Evolutionary conservation across 768 basidiomycete species (phyloP).

Genomic region (Russula sp.): DNA sequence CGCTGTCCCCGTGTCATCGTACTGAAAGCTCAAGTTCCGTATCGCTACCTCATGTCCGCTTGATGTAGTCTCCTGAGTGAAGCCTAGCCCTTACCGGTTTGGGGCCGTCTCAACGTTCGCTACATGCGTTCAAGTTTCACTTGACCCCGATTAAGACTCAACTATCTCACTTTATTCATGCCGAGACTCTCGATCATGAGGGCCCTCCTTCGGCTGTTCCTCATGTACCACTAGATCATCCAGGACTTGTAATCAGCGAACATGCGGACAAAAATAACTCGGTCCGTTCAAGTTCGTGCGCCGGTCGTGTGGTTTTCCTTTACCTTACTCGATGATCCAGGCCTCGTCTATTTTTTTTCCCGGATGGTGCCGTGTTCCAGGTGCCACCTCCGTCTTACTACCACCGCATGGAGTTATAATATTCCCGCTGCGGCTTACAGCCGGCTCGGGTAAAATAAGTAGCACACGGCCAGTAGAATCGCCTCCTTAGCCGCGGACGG

Average conservation of each 20-base stretch:
- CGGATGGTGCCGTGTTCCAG: constrained; percentile 6
- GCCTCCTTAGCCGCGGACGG: constrained; percentile 17
- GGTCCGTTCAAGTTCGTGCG: constrained; percentile 3
- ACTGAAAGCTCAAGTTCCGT: constrained; percentile 5
- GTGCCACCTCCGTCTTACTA: constrained; percentile 16
- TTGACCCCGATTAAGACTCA: constrained; percentile 4
- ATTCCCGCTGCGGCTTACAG: constrained; percentile 27
- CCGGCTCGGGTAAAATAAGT: constrained; percentile 18
- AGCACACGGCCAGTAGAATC: constrained; percentile 3
- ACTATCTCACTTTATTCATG: not conserved
- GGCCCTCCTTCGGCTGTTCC: constrained; percentile 12
- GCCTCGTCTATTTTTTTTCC: not conserved
- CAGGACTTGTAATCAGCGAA: not conserved
- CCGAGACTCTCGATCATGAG: constrained; percentile 16
- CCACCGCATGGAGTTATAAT: constrained; percentile 17
- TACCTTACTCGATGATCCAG: not conserved
- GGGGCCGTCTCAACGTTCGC: constrained; percentile 11
- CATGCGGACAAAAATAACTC: not conserved
- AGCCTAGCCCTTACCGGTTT: constrained; percentile 11
- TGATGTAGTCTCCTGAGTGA: constrained; percentile 18
- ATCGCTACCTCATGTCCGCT: constrained; percentile 24
- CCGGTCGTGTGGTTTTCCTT: constrained; percentile 10
- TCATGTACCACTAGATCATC: constrained; percentile 10
- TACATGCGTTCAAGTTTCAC: constrained; percentile 15
- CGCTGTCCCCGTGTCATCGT: constrained; percentile 3